These are phyloP conservation scores for Penicillium verrucosum DNA, from an alignment of 2,329 filamentous ascomycete species.

Conservation along the genomic window DNA sequence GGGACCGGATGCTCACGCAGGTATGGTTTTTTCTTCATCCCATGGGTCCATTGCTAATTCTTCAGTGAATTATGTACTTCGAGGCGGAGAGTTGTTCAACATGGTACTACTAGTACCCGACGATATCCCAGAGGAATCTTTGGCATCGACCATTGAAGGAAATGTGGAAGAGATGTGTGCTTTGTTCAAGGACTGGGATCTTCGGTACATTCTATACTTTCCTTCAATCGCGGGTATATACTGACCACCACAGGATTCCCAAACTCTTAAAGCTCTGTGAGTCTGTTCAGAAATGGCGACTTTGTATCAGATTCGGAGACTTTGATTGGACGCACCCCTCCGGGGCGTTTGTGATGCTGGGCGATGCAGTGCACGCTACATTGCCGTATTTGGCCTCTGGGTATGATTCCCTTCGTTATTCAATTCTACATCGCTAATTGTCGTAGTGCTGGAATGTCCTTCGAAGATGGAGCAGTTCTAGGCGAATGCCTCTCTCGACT, in stretches of 20 bases:
- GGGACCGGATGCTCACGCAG: constrained; percentile 51
- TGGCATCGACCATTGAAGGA: constrained; percentile 47
- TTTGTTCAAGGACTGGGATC: constrained; percentile 58
- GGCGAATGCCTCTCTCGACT: constrained; percentile 54
- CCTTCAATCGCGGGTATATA: rapidly evolving
- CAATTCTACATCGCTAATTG: neutral
- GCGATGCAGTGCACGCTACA: constrained; percentile 63
- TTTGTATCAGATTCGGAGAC: constrained; percentile 56
- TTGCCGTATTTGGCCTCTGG: constrained; percentile 59
- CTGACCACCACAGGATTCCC: constrained; percentile 36
- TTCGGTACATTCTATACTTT: constrained; percentile 29
- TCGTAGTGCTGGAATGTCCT: constrained; percentile 55
- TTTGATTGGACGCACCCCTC: constrained; percentile 57
- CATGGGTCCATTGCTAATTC: neutral
- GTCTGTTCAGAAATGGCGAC: constrained; percentile 59
- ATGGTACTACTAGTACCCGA: constrained; percentile 64
- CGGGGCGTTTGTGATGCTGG: constrained; percentile 57
- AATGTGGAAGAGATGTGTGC: constrained; percentile 55
- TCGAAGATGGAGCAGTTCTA: constrained; percentile 59
- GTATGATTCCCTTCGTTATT: constrained; percentile 14
- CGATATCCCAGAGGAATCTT: constrained; percentile 54
- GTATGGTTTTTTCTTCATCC: constrained; percentile 5
- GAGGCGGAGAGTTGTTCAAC: constrained; percentile 45
- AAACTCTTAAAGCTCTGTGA: constrained; percentile 58
- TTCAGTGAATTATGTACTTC: constrained; percentile 57